Percentiles rank a stretch among this genome's conserved stretches.
Evolutionary conservation across 2,329 filamentous ascomycete genomes (phyloP).

Genomic region (Xylaria sp.): DNA sequence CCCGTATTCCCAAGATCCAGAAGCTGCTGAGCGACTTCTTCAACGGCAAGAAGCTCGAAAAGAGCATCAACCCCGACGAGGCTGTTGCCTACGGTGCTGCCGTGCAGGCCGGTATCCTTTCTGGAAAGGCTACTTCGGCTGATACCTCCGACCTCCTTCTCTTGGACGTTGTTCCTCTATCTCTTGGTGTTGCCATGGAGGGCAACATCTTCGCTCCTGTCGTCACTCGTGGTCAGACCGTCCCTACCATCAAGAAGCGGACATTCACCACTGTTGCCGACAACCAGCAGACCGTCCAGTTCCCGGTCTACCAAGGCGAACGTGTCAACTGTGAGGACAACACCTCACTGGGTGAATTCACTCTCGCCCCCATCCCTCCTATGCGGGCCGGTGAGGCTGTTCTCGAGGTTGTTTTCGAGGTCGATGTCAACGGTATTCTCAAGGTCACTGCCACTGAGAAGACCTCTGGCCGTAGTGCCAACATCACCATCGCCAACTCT

Average conservation of each 20-base stretch:
- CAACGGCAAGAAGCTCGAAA: conserved; percentile 99
- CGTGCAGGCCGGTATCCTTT: conserved; percentile 98
- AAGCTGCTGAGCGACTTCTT: conserved; percentile 99
- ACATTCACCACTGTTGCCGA: conserved; percentile 87
- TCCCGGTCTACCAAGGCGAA: conserved; percentile 96
- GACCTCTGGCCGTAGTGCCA: conserved; percentile 95
- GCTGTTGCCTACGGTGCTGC: conserved; percentile 98
- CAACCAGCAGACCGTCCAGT: conserved; percentile 84
- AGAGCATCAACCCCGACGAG: conserved; percentile 99
- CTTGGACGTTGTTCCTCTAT: conserved; percentile 94
- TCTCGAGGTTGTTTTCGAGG: conserved; percentile 98
- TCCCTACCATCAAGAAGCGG: conserved; percentile 82
- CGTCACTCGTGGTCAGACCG: conserved; percentile 80
- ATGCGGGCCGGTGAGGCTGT: conserved; percentile 95
- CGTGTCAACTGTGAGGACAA: conserved; percentile 98
- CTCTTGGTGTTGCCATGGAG: conserved; percentile 99
- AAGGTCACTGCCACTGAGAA: conserved; percentile 99
- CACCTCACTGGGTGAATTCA: conserved; percentile 97
- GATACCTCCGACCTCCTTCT: conserved; percentile 95
- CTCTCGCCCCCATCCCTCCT: conserved; percentile 85
- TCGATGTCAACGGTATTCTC: conserved; percentile 99
- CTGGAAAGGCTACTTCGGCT: conserved; percentile 94
- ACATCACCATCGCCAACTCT: conserved; percentile 99
- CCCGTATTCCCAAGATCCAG: conserved; percentile 98
- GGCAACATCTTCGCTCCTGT: conserved; percentile 98